Evolutionary conservation across 352 stramenopile species (phyloP).

Genomic region (Phytophthora melonis): DNA sequence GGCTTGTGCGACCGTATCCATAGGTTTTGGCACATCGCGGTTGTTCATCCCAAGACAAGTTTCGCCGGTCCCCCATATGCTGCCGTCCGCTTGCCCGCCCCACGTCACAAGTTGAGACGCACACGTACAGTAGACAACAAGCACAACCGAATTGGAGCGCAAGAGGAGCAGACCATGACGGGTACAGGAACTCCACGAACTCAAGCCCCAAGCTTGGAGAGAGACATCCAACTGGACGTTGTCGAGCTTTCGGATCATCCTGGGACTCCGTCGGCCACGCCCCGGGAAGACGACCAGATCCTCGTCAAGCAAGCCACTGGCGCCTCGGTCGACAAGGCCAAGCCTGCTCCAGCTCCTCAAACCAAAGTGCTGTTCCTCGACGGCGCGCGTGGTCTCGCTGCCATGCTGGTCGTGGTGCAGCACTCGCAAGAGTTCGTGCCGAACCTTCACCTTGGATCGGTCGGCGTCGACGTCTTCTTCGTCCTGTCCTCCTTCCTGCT

Average conservation of each 20-base stretch:
- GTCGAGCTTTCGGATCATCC: constrained; percentile 12
- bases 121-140: no score
- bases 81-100: constrained; percentile 2
- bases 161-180: not conserved
- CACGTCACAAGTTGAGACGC: not conserved
- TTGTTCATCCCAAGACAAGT: not conserved
- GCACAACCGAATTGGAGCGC: not conserved
- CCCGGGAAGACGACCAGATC: constrained; percentile 15
- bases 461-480: constrained; percentile 35
- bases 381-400: constrained; percentile 25
- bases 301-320: constrained; percentile 15
- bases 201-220: not conserved
- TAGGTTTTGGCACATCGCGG: not conserved
- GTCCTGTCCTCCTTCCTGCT: constrained; percentile 33
- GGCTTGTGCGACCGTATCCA: not conserved
- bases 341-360: constrained; percentile 2
- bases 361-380: constrained; percentile 36
- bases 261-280: not conserved
- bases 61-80: not conserved
- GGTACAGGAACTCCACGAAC: not conserved
- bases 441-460: constrained; percentile 22
- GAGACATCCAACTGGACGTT: constrained; percentile 1
- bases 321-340: not conserved
- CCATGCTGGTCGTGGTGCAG: constrained; percentile 34
- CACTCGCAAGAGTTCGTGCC: constrained; percentile 28